phyloP scores from a whole-genome alignment of 768 basidiomycete species.

The Mycena albidolilacea region DNA sequence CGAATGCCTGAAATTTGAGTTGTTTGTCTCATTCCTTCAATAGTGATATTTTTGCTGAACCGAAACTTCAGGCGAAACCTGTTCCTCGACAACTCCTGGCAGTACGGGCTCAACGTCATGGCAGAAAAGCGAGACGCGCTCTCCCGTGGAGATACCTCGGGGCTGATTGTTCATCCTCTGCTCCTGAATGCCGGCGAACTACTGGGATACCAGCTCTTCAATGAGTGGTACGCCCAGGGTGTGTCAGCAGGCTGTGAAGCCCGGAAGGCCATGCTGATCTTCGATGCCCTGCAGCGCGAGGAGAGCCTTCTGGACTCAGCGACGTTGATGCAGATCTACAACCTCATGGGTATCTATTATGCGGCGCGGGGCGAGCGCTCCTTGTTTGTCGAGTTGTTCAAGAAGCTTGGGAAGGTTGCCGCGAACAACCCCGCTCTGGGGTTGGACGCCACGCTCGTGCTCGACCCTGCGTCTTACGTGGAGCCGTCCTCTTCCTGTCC shows the following conservation, averaged over 20 bases:
- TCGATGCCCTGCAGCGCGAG: not conserved
- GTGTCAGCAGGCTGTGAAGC: not conserved
- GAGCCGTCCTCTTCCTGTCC: not conserved
- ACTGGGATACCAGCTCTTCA: not conserved
- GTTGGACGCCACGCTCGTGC: not conserved
- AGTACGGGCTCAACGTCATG: not conserved
- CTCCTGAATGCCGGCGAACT: not conserved
- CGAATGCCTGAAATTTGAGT: no score
- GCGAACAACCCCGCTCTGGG: not conserved
- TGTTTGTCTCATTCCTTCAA: no score
- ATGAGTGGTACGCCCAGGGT: not conserved
- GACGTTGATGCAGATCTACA: conserved; percentile 11
- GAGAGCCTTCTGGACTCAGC: not conserved
- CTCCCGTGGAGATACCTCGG: not conserved
- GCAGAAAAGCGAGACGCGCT: not conserved
- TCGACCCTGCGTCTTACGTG: not conserved
- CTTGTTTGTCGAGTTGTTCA: not conserved
- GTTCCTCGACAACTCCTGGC: not conserved
- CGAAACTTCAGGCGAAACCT: not conserved
- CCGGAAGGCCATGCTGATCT: not conserved
- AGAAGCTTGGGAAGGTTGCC: not conserved
- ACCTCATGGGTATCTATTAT: not conserved
- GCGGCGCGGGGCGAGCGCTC: conserved; percentile 1
- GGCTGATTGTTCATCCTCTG: not conserved
- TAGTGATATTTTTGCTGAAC: no score